Evolutionary conservation across 2,329 filamentous ascomycete species (phyloP).

Genomic region (Cadophora sp.): DNA sequence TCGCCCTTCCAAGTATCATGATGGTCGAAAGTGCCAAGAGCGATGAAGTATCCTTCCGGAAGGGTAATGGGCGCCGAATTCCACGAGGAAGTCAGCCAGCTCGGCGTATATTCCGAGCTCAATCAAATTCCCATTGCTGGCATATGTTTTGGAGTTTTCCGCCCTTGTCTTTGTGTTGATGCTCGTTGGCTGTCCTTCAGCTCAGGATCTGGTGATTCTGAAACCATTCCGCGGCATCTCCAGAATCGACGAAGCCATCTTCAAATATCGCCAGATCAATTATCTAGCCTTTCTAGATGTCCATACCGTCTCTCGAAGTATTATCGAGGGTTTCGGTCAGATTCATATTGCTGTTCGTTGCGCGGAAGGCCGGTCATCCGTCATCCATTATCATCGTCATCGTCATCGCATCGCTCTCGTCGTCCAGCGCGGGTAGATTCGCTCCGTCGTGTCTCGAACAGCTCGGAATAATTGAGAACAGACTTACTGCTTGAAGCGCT

Average conservation of each 20-base stretch:
- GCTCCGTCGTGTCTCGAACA: conserved; percentile 13
- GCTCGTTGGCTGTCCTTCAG: neutral
- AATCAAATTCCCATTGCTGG: neutral
- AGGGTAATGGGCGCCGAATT: neutral
- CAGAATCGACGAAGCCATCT: conserved; percentile 19
- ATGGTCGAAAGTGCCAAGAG: neutral
- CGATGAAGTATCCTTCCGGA: conserved; percentile 14
- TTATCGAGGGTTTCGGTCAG: neutral
- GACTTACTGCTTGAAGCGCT: conserved; percentile 85
- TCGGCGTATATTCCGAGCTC: neutral
- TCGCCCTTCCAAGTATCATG: neutral
- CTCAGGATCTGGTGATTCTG: conserved; percentile 21
- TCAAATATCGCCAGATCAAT: conserved; percentile 6
- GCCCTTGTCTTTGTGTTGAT: neutral
- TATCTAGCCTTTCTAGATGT: neutral
- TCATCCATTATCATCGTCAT: neutral
- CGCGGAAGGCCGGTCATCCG: conserved; percentile 8
- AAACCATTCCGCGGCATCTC: conserved; percentile 32
- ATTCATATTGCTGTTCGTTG: neutral
- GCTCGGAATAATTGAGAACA: conserved; percentile 29
- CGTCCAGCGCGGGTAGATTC: conserved; percentile 31
- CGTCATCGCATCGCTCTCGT: conserved; percentile 16
- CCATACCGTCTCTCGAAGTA: neutral
- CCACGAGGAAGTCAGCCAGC: neutral
- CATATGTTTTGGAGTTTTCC: neutral